Conservation (phyloP, 1,284 basidiomycete genomes). For the Trametes sp. region DNA sequence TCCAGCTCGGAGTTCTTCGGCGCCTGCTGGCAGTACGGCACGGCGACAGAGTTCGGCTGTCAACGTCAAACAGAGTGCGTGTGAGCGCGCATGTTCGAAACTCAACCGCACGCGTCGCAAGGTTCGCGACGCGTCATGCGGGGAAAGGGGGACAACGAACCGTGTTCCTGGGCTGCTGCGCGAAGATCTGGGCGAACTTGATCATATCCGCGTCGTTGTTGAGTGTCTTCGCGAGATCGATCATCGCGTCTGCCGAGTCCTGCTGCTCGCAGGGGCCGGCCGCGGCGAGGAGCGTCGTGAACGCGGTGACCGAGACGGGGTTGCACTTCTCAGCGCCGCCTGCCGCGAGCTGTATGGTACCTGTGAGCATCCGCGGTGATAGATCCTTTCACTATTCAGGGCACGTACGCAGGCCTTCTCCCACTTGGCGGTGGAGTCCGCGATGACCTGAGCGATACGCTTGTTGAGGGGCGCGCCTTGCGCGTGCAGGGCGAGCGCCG, state of each 20-base stretch:
- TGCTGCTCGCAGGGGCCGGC: conserved; percentile 69
- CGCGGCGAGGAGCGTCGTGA: conserved; percentile 60
- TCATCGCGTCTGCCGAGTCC: conserved; percentile 64
- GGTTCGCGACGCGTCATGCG: not conserved
- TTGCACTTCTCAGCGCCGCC: conserved; percentile 63
- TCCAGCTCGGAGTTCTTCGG: conserved; percentile 50
- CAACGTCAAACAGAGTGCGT: conserved; percentile 1
- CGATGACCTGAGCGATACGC: conserved; percentile 51
- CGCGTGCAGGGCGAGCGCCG: conserved; percentile 29
- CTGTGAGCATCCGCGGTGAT: not conserved
- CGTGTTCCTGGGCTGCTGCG: conserved; percentile 63
- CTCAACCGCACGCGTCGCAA: not conserved
- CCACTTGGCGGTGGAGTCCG: conserved; percentile 49
- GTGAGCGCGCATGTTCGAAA: not conserved
- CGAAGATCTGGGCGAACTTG: conserved; percentile 63
- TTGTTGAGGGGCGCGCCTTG: conserved; percentile 43
- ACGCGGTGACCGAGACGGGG: conserved; percentile 57
- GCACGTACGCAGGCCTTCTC: conserved; percentile 48
- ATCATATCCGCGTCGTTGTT: conserved; percentile 65
- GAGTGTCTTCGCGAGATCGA: conserved; percentile 65
- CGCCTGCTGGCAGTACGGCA: conserved; percentile 51
- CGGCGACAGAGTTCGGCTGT: conserved; percentile 46
- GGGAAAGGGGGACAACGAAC: conserved; percentile 41
- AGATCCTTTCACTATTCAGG: not conserved
- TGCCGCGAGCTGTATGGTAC: conserved; percentile 47